phyloP scores from a whole-genome alignment of 345 rosid species.

The Barbarea vulgaris region DNA sequence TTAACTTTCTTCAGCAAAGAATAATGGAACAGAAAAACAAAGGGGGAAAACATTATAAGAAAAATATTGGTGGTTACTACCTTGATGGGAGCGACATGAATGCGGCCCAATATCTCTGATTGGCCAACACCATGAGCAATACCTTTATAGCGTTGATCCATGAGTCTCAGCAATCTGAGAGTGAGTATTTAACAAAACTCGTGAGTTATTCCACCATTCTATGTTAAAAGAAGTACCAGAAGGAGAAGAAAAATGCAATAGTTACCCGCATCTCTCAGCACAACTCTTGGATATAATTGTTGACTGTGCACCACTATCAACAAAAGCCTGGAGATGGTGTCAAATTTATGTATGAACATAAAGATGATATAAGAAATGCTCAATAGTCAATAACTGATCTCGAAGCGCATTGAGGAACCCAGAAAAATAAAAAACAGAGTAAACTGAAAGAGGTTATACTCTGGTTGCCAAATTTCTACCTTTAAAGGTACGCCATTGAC shows the following conservation, averaged over 20 bases:
- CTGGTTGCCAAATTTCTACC: slow-evolving; percentile 53
- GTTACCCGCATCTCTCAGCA: slow-evolving; percentile 95
- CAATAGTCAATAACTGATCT: neutral
- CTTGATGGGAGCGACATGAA: slow-evolving; percentile 98
- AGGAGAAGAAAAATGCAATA: neutral
- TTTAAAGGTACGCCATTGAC: slow-evolving; percentile 90
- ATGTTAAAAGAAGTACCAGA: slow-evolving; percentile 10
- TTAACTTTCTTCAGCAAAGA: neutral
- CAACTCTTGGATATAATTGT: slow-evolving; percentile 98
- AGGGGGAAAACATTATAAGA: neutral
- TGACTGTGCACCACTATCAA: slow-evolving; percentile 98
- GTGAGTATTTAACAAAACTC: slow-evolving; percentile 7
- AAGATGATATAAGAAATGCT: neutral
- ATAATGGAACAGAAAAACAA: neutral
- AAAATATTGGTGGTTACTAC: slow-evolving; percentile 32
- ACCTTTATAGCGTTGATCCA: slow-evolving; percentile 91
- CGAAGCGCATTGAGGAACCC: neutral
- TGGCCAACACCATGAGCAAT: slow-evolving; percentile 99
- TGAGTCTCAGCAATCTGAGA: slow-evolving; percentile 83
- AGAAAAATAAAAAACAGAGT: neutral
- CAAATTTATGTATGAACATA: slow-evolving; percentile 11
- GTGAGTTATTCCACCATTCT: neutral
- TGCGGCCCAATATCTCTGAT: slow-evolving; percentile 93
- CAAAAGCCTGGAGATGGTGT: slow-evolving; percentile 72
- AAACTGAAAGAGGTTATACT: neutral